Conservation (phyloP, 75 land plant species). For the Adiantum capillusveneris region DNA sequence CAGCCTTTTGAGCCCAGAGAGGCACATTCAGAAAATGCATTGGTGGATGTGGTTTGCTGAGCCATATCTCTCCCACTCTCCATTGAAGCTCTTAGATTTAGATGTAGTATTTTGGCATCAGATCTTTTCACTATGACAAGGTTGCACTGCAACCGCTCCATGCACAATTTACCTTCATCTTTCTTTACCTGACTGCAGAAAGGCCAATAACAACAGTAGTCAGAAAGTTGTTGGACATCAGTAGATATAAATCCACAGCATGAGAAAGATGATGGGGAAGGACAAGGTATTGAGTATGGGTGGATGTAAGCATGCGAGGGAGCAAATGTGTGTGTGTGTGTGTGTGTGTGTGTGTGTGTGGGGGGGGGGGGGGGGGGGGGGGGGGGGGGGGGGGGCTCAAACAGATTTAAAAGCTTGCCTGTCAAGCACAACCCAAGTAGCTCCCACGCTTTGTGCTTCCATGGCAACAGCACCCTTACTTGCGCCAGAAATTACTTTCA, state of each 20-base stretch:
- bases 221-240: too few species aligned
- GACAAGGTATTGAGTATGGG: too few species aligned
- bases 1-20: background rate
- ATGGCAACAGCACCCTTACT: conserved; percentile 48
- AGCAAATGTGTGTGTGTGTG: too few species aligned
- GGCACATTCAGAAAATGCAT: conserved; percentile 2
- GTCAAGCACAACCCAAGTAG: conserved; percentile 91
- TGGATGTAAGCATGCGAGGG: too few species aligned
- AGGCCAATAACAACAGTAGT: too few species aligned
- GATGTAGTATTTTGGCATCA: conserved; percentile 64
- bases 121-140: conserved; percentile 65
- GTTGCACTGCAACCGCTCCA: conserved; percentile 84
- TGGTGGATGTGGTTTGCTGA: background rate
- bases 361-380: too few species aligned
- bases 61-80: background rate
- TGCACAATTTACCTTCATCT: conserved; percentile 56
- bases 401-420: conserved; percentile 67
- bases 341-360: too few species aligned
- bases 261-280: too few species aligned
- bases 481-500: conserved; percentile 53
- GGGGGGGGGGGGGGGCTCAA: too few species aligned
- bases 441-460: conserved; percentile 55
- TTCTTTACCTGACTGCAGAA: conserved; percentile 56
- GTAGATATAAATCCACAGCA: too few species aligned
- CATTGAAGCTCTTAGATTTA: conserved; percentile 15